Conservation (phyloP, 352 stramenopile species). For the Phytophthora cajani region DNA sequence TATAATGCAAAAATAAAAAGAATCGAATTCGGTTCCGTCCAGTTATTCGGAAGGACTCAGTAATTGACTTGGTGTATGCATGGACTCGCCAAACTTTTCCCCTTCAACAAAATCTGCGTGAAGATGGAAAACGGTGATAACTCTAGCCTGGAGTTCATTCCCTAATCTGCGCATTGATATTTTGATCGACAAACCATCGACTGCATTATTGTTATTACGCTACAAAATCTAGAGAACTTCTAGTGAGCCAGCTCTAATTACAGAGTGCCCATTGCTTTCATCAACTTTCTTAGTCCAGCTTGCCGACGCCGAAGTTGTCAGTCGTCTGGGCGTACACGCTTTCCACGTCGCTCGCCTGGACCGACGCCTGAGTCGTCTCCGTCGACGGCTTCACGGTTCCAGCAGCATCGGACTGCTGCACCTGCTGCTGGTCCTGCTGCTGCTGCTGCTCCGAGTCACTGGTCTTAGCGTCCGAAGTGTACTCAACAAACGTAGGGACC, state of each 20-base stretch:
- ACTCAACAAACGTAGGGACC: constrained; percentile 8
- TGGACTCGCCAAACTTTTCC: too few species aligned
- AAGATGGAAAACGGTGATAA: too few species aligned
- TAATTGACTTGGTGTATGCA: too few species aligned
- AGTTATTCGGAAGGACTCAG: too few species aligned
- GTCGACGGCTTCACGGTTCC: not conserved
- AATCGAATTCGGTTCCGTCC: too few species aligned
- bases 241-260: not conserved
- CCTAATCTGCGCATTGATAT: too few species aligned
- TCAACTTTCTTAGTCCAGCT: constrained; percentile 7
- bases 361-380: not conserved
- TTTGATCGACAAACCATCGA: constrained; percentile 1
- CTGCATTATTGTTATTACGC: constrained; percentile 10
- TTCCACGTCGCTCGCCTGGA: constrained; percentile 15
- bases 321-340: constrained; percentile 9
- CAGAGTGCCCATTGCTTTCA: not conserved
- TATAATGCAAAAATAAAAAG: too few species aligned
- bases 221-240: constrained; percentile 1
- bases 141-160: too few species aligned
- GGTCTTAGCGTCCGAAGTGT: not conserved
- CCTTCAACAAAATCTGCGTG: too few species aligned
- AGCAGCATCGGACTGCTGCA: constrained; percentile 7
- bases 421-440: not conserved
- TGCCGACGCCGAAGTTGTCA: constrained; percentile 18
- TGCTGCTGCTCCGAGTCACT: constrained; percentile 6